A percentile compares a stretch with the other conserved stretches of the same genome.
These are phyloP conservation scores for Allium sativum DNA, from an alignment of 106 monocot genomes.

Conservation along the genomic window DNA sequence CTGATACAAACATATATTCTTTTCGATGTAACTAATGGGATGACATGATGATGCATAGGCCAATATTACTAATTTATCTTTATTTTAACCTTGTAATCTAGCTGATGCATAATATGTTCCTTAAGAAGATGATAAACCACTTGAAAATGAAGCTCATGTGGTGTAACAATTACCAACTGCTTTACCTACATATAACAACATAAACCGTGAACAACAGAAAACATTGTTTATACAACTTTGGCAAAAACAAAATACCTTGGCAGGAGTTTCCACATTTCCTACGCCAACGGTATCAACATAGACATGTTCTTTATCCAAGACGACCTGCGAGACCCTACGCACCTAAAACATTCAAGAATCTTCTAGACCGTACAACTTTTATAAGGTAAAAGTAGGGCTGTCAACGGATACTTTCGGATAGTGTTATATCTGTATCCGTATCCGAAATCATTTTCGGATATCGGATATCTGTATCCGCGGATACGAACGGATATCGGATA, in stretches of 20 bases:
- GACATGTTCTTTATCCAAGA: conserved; percentile 75
- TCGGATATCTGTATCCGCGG: too few relatives aligned
- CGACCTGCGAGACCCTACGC: conserved; percentile 81
- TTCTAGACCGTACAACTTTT: too few relatives aligned
- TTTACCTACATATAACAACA: conserved; percentile 34
- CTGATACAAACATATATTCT: conserved; percentile 18
- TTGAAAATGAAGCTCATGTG: conserved; percentile 78
- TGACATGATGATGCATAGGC: too few relatives aligned
- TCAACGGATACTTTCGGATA: too few relatives aligned
- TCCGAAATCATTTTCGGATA: too few relatives aligned
- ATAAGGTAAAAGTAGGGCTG: too few relatives aligned
- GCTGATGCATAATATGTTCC: conserved; percentile 63
- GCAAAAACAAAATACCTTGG: conserved; percentile 42
- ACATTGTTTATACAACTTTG: background rate
- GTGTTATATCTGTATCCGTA: too few relatives aligned
- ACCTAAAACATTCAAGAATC: conserved; percentile 31
- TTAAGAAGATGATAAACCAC: conserved; percentile 59
- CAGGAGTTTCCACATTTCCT: conserved; percentile 53
- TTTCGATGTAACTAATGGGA: too few relatives aligned
- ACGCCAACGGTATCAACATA: conserved; percentile 82
- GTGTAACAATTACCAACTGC: conserved; percentile 62
- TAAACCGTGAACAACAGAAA: background rate
- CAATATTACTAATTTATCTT: background rate
- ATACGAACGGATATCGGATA: too few relatives aligned
- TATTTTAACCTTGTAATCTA: conserved; percentile 72